phyloP scores from a whole-genome alignment of 2,329 filamentous ascomycete genomes.

The Aspergillus niger region DNA sequence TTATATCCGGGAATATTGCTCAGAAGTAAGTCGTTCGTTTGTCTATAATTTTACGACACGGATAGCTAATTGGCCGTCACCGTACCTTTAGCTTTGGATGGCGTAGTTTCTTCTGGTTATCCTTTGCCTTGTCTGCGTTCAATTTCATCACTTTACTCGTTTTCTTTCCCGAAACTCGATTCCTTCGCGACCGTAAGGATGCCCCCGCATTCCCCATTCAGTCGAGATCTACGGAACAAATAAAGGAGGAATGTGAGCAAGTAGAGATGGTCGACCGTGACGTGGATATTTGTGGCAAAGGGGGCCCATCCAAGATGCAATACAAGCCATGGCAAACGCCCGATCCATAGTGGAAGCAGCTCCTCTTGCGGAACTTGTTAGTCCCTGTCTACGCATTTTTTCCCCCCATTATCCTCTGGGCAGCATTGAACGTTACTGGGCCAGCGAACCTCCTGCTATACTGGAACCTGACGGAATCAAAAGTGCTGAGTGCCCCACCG shows the following conservation, averaged over 20 bases:
- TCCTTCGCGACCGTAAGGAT: background rate
- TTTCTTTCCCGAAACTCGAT: background rate
- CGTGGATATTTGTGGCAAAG: background rate
- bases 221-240: background rate
- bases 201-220: background rate
- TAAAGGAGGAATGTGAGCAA: background rate
- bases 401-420: conserved; percentile 9
- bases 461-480: conserved; percentile 10
- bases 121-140: background rate
- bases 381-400: background rate
- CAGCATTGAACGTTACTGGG: conserved; percentile 6
- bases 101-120: background rate
- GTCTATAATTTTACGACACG: background rate
- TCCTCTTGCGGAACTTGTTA: conserved; percentile 3
- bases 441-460: conserved; percentile 10
- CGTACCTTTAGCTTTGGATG: background rate
- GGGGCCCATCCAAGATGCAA: conserved; percentile 1
- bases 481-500: conserved; percentile 1
- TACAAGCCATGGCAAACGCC: conserved; percentile 6
- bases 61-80: background rate
- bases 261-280: background rate
- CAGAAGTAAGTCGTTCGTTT: conserved; percentile 7
- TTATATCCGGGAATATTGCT: conserved; percentile 12
- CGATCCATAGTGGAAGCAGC: background rate
- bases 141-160: background rate